Conservation (phyloP, 345 rosid genomes). For the Luvunga scandens region DNA sequence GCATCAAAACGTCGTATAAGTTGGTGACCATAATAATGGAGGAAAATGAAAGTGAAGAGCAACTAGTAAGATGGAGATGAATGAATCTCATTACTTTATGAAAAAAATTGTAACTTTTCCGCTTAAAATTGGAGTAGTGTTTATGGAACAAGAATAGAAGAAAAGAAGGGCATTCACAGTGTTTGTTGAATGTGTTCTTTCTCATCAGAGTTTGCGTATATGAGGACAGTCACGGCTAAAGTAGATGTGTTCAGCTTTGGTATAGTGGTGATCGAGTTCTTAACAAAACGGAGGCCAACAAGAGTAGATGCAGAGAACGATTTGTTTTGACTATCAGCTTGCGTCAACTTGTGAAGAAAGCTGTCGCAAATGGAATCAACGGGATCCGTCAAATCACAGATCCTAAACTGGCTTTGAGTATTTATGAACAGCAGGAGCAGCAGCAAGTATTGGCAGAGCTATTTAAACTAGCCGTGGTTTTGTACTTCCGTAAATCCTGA, state of each 20-base stretch:
- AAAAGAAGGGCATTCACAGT: too few relatives aligned
- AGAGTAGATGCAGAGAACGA: constrained; percentile 47
- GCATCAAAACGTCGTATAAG: too few relatives aligned
- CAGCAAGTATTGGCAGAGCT: constrained; percentile 31
- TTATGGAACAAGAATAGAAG: too few relatives aligned
- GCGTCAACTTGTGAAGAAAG: constrained; percentile 33
- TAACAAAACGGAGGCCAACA: constrained; percentile 73
- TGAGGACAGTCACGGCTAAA: constrained; percentile 72
- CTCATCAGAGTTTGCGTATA: constrained; percentile 73
- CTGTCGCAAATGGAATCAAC: constrained; percentile 35
- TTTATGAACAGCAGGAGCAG: constrained; percentile 20
- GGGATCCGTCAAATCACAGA: constrained; percentile 38
- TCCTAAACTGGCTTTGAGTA: constrained; percentile 9
- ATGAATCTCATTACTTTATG: too few relatives aligned
- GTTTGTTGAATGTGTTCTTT: not conserved
- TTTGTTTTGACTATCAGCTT: constrained; percentile 31
- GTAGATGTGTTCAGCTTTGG: constrained; percentile 87
- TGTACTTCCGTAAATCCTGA: constrained; percentile 68
- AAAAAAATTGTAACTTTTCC: too few relatives aligned
- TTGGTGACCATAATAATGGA: too few relatives aligned
- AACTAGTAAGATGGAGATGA: too few relatives aligned
- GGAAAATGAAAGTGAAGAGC: too few relatives aligned
- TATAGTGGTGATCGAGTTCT: constrained; percentile 63
- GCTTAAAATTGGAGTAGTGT: too few relatives aligned
- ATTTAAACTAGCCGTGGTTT: constrained; percentile 47